phyloP scores from a whole-genome alignment of 352 stramenopile species.

The Globisporangium yorkense region DNA sequence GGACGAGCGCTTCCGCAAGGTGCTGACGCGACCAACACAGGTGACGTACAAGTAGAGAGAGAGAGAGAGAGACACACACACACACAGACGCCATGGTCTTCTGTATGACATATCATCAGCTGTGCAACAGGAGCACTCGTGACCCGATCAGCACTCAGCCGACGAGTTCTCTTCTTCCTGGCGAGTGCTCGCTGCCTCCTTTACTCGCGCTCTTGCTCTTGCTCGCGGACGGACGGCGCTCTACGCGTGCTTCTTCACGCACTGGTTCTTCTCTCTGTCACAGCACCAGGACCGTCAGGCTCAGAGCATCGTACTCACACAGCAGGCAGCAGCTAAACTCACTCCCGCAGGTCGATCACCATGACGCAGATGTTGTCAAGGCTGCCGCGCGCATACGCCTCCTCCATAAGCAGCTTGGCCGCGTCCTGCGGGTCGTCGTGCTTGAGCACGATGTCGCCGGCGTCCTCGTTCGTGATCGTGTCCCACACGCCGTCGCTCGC shows the following conservation, averaged over 20 bases:
- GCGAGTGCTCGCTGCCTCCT: not conserved
- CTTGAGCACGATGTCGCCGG: constrained; percentile 62
- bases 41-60: constrained; percentile 43
- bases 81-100: constrained; percentile 5
- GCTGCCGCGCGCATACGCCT: constrained; percentile 78
- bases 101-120: not conserved
- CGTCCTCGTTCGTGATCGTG: constrained; percentile 86
- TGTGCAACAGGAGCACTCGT: not conserved
- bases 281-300: not conserved
- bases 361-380: constrained; percentile 91
- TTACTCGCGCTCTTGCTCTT: not conserved
- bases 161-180: no score
- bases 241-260: constrained; percentile 33
- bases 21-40: constrained; percentile 44
- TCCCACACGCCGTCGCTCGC: constrained; percentile 92
- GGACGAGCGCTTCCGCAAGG: constrained; percentile 50
- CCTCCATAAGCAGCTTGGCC: constrained; percentile 78
- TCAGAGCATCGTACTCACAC: not conserved
- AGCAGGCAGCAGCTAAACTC: constrained; percentile 9
- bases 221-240: not conserved
- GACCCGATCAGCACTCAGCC: no score
- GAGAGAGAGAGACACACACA: not conserved
- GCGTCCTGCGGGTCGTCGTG: constrained; percentile 63
- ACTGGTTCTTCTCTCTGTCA: constrained; percentile 45
- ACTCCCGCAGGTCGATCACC: constrained; percentile 85